These are phyloP conservation scores for Fusarium pseudocircinatum DNA, from an alignment of 2,329 filamentous ascomycete species.

Conservation along the genomic window DNA sequence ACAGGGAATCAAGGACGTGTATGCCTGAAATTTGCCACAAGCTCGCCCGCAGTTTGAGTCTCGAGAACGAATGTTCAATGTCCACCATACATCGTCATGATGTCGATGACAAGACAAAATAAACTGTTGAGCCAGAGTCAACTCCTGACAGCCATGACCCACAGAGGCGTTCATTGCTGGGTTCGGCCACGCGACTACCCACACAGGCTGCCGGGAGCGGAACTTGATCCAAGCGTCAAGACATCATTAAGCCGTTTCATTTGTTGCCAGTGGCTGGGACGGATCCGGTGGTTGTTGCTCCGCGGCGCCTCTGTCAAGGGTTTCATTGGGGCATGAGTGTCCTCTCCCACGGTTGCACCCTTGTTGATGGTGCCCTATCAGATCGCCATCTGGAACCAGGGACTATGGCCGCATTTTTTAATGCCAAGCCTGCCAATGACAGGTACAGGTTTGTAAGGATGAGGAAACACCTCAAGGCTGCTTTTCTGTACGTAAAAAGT, in stretches of 20 bases:
- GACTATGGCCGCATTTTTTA: constrained; percentile 14
- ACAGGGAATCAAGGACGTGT: not conserved
- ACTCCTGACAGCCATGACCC: constrained; percentile 31
- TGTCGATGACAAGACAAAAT: constrained; percentile 17
- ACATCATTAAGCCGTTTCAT: constrained; percentile 32
- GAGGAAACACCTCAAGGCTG: constrained; percentile 1
- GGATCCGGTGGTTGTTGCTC: constrained; percentile 32
- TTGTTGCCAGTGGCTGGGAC: constrained; percentile 39
- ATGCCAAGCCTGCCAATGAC: constrained; percentile 26
- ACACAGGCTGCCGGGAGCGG: constrained; percentile 36
- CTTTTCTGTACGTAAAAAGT: not conserved
- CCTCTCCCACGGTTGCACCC: constrained; percentile 14
- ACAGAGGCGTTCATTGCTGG: constrained; percentile 32
- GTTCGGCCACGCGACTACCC: constrained; percentile 43
- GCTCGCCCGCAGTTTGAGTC: not conserved
- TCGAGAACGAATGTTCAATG: not conserved
- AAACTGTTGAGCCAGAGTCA: constrained; percentile 33
- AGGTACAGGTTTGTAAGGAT: constrained; percentile 9
- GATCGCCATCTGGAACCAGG: constrained; percentile 33
- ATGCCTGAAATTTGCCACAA: constrained; percentile 9
- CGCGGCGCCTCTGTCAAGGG: constrained; percentile 17
- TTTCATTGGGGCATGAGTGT: constrained; percentile 17
- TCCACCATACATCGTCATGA: not conserved
- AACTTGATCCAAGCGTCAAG: constrained; percentile 39
- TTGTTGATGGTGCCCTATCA: constrained; percentile 36